These are phyloP conservation scores for Cyclaneusma minus DNA, from an alignment of 2,329 filamentous ascomycete genomes.

Conservation along the genomic window DNA sequence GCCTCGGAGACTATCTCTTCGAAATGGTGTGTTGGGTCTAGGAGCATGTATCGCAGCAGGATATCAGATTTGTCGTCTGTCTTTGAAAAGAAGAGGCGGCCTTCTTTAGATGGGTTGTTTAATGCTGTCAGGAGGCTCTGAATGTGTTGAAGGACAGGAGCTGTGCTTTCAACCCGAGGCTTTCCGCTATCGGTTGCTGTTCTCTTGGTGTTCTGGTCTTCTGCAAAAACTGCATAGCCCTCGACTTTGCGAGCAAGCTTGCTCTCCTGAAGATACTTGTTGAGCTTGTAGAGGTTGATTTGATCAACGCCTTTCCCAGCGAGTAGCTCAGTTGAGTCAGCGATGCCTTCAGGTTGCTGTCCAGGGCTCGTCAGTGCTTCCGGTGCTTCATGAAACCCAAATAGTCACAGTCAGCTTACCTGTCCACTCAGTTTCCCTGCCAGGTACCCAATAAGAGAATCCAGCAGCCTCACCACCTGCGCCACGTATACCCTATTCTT, in stretches of 20 bases:
- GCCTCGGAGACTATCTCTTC: conserved; percentile 73
- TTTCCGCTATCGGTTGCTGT: conserved; percentile 13
- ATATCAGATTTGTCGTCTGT: conserved; percentile 27
- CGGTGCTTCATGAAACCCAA: conserved; percentile 10
- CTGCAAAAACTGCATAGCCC: conserved; percentile 56
- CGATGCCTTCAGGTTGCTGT: conserved; percentile 43
- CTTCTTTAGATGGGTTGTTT: conserved; percentile 68
- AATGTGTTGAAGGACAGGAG: conserved; percentile 30
- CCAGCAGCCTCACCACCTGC: conserved; percentile 69
- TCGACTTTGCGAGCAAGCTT: conserved; percentile 92
- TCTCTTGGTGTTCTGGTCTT: conserved; percentile 27
- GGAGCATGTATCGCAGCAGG: conserved; percentile 66
- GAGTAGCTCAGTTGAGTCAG: conserved; percentile 58
- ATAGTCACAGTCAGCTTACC: conserved; percentile 19
- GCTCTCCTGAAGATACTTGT: conserved; percentile 77
- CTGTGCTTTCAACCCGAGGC: conserved; percentile 8
- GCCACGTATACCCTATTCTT: conserved; percentile 86
- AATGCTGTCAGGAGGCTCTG: conserved; percentile 61
- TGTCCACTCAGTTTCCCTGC: conserved; percentile 32
- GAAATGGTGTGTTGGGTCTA: conserved; percentile 87
- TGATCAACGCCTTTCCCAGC: conserved; percentile 81
- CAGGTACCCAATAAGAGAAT: conserved; percentile 60
- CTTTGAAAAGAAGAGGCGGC: conserved; percentile 48
- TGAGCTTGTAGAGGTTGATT: conserved; percentile 82
- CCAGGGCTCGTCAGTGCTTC: conserved; percentile 6